Evolutionary conservation across 805 yeast genomes (phyloP).

Genomic region (Vanderwaltozyma verrucispora): DNA sequence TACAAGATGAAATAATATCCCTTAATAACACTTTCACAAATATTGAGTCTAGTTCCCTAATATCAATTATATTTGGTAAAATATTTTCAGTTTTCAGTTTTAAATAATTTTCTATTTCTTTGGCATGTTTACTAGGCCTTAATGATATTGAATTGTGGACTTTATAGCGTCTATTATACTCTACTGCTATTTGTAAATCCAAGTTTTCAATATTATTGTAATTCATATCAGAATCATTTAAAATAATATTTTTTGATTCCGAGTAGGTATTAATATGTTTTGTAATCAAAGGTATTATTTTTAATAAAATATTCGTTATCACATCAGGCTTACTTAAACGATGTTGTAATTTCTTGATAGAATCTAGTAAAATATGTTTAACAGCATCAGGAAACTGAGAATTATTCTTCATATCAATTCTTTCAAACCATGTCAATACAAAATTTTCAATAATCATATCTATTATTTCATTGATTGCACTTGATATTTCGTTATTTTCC

Average conservation of each 20-base stretch:
- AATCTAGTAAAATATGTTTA: conserved; percentile 32
- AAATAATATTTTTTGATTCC: conserved; percentile 29
- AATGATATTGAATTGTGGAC: conserved; percentile 48
- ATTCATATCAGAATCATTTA: conserved; percentile 18
- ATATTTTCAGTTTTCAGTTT: conserved; percentile 30
- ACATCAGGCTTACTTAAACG: conserved; percentile 40
- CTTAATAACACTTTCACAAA: conserved; percentile 42
- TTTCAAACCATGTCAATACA: conserved; percentile 44
- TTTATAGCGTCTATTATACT: conserved; percentile 29
- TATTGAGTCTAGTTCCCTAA: conserved; percentile 34
- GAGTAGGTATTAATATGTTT: conserved; percentile 49
- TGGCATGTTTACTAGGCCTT: conserved; percentile 27
- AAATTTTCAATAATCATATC: conserved; percentile 42
- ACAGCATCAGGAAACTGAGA: conserved; percentile 34
- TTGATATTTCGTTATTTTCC: conserved; percentile 23
- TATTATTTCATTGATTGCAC: conserved; percentile 36
- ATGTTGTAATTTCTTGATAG: conserved; percentile 33
- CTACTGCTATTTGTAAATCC: conserved; percentile 34
- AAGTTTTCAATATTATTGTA: conserved; percentile 16
- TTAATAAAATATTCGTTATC: conserved; percentile 46
- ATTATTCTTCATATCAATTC: conserved; percentile 28
- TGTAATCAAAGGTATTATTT: conserved; percentile 53
- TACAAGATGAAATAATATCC: conserved; percentile 53
- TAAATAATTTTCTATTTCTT: conserved; percentile 42
- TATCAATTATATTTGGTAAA: conserved; percentile 42